These are phyloP conservation scores for Skeletonema menzelii DNA, from an alignment of 108 stramenopile species.

Conservation along the genomic window DNA sequence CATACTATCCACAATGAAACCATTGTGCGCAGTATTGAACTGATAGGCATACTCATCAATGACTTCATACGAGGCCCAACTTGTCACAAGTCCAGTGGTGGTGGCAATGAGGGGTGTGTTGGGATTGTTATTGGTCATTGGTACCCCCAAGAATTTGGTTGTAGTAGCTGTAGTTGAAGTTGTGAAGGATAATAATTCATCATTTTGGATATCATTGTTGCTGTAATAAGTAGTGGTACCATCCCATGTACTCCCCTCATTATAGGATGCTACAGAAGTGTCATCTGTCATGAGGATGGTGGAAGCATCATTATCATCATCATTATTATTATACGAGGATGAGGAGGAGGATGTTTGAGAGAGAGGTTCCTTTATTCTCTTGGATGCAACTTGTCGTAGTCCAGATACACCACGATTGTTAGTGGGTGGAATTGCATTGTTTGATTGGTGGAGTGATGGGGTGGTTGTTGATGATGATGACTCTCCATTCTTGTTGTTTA, in stretches of 20 bases:
- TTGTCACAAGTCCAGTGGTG: background rate
- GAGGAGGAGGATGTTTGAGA: background rate
- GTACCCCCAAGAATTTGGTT: background rate
- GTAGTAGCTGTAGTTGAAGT: background rate
- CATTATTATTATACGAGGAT: no score
- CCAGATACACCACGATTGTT: background rate
- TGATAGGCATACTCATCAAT: background rate
- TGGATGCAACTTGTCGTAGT: background rate
- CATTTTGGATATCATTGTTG: background rate
- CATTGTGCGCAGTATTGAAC: background rate
- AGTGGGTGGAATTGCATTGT: no score
- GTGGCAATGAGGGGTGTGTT: background rate
- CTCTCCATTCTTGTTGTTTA: no score
- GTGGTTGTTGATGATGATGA: no score
- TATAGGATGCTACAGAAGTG: no score
- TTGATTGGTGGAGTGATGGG: no score
- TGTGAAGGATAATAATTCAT: background rate
- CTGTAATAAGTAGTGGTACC: no score
- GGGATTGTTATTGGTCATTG: background rate
- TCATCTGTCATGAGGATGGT: no score
- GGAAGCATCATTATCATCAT: no score
- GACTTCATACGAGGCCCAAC: background rate
- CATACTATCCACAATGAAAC: background rate
- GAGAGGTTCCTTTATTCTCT: no score
- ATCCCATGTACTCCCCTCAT: no score